phyloP scores from a whole-genome alignment of 2,329 filamentous ascomycete species.

The Phaeosphaeria sp. region DNA sequence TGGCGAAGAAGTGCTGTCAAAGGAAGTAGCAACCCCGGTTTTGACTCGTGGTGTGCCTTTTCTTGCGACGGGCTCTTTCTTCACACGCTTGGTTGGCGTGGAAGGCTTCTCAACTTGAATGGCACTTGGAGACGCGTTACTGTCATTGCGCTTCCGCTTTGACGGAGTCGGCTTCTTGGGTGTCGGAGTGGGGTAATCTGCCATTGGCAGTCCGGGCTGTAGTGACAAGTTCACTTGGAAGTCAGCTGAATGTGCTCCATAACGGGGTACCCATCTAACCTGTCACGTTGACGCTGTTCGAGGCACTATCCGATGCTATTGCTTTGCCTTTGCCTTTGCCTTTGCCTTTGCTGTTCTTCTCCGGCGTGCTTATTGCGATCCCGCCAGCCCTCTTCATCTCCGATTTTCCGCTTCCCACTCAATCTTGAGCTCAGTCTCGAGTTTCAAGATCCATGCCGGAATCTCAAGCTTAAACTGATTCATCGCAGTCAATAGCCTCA shows the following conservation, averaged over 20 bases:
- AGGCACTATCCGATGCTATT: not conserved
- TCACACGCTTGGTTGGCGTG: slow-evolving; percentile 5
- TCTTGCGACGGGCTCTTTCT: slow-evolving; percentile 1
- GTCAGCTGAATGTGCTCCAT: not conserved
- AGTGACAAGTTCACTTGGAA: slow-evolving; percentile 12
- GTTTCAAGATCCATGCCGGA: slow-evolving; percentile 55
- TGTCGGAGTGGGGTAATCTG: not conserved
- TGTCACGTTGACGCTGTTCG: slow-evolving; percentile 17
- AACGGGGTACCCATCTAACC: slow-evolving; percentile 2
- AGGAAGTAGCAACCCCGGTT: slow-evolving; percentile 3
- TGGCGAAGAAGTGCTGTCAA: slow-evolving; percentile 10
- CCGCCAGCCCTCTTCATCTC: slow-evolving; percentile 48
- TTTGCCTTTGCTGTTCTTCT: not conserved
- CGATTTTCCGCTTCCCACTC: slow-evolving; percentile 62
- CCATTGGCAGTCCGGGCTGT: not conserved
- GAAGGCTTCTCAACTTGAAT: slow-evolving; percentile 4
- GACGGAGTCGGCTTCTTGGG: not conserved
- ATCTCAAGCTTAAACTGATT: slow-evolving; percentile 58
- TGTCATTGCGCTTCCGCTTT: slow-evolving; percentile 11
- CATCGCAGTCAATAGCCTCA: slow-evolving; percentile 65
- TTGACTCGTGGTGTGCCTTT: not conserved
- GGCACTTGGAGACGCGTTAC: not conserved
- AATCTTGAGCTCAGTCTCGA: slow-evolving; percentile 65
- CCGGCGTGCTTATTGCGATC: not conserved
- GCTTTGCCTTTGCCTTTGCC: not conserved